These are phyloP conservation scores for Hyaloperonospora arabidopsidis DNA, from an alignment of 352 stramenopile genomes.

Conservation along the genomic window DNA sequence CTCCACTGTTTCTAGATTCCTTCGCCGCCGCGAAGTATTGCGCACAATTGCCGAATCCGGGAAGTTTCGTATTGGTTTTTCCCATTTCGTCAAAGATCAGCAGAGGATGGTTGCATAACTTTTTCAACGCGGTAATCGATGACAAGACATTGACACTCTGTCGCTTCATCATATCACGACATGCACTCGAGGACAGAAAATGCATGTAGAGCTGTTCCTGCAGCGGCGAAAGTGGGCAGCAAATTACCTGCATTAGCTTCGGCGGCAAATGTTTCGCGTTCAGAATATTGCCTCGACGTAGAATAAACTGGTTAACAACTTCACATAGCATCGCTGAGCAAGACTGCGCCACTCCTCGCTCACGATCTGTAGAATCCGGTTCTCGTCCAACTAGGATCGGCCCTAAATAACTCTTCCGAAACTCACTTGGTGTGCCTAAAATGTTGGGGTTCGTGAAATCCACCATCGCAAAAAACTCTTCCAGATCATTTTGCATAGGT, in stretches of 20 bases:
- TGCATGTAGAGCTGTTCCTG: slow-evolving; percentile 96
- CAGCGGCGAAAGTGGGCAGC: slow-evolving; percentile 92
- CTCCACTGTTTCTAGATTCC: slow-evolving; percentile 6
- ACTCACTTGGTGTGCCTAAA: slow-evolving; percentile 79
- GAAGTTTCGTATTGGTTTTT: slow-evolving; percentile 72
- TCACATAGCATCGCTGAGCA: slow-evolving; percentile 93
- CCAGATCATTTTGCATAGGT: slow-evolving; percentile 98
- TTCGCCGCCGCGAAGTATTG: slow-evolving; percentile 50
- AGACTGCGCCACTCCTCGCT: slow-evolving; percentile 57
- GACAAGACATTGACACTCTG: slow-evolving; percentile 86
- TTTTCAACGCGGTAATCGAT: slow-evolving; percentile 91
- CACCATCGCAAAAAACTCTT: slow-evolving; percentile 98
- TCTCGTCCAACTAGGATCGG: slow-evolving; percentile 87
- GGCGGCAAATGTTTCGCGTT: slow-evolving; percentile 97
- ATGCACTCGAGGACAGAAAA: slow-evolving; percentile 91
- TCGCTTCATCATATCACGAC: slow-evolving; percentile 92
- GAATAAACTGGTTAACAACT: slow-evolving; percentile 98
- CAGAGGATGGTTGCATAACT: slow-evolving; percentile 96
- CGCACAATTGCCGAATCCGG: slow-evolving; percentile 70
- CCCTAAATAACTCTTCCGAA: slow-evolving; percentile 88
- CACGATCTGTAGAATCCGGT: slow-evolving; percentile 83
- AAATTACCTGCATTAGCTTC: slow-evolving; percentile 99
- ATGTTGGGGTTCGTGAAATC: slow-evolving; percentile 86
- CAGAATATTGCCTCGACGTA: slow-evolving; percentile 96
- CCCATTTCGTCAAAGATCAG: slow-evolving; percentile 87